Evolutionary conservation across 805 yeast species (phyloP).

Genomic region (Debaryomyces tyrocola): DNA sequence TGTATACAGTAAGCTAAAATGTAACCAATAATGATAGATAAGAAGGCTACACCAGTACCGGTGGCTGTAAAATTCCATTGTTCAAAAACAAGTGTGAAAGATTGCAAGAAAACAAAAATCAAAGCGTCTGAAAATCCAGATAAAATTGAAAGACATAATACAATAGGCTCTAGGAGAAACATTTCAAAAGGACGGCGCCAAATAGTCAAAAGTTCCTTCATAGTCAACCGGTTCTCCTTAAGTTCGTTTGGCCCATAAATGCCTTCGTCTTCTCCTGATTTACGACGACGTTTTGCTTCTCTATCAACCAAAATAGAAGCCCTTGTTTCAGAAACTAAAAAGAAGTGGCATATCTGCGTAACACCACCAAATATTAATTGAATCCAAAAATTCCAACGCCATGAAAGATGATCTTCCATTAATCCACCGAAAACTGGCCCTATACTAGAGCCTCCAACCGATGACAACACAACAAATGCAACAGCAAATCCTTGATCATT

Average conservation of each 20-base stretch:
- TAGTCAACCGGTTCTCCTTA: conserved; percentile 13
- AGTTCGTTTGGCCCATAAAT: conserved; percentile 38
- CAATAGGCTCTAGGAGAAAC: conserved; percentile 34
- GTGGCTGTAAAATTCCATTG: conserved; percentile 17
- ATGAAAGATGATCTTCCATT: conserved; percentile 16
- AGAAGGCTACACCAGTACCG: conserved; percentile 15
- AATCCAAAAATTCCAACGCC: conserved; percentile 29
- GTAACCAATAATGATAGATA: conserved; percentile 17
- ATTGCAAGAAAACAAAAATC: conserved; percentile 21
- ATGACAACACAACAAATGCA: conserved; percentile 29
- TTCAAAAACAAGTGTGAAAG: too few species aligned
- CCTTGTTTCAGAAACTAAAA: conserved; percentile 37
- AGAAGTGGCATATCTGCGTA: conserved; percentile 30
- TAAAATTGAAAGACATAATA: conserved; percentile 17
- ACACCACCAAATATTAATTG: conserved; percentile 37
- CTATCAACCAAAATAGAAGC: conserved; percentile 31
- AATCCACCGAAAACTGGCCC: conserved; percentile 32
- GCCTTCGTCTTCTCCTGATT: conserved; percentile 33
- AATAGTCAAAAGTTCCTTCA: conserved; percentile 23
- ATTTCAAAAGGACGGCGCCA: conserved; percentile 42
- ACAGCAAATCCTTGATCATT: conserved; percentile 32
- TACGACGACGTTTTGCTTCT: conserved; percentile 36
- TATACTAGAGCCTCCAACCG: conserved; percentile 30
- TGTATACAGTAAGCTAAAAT: conserved; percentile 24
- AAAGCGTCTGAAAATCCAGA: conserved; percentile 21